Conservation (phyloP, 352 stramenopile species). For the Pythium folliculosum region DNA sequence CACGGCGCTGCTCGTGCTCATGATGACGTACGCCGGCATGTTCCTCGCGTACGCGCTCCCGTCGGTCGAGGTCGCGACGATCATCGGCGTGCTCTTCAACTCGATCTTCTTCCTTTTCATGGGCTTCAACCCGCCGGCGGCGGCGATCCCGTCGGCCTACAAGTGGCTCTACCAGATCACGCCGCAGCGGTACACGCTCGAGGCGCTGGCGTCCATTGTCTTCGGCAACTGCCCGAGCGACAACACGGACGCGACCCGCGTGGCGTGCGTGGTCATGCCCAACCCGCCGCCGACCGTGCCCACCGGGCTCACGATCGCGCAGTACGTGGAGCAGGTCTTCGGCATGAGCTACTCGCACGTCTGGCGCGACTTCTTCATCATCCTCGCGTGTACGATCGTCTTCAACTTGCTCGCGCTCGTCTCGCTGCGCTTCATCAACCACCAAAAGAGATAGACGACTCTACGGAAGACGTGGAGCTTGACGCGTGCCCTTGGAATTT, state of each 20-base stretch:
- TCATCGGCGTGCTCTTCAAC: constrained; percentile 28
- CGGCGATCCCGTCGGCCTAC: constrained; percentile 36
- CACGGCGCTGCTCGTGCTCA: constrained; percentile 18
- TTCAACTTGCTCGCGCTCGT: constrained; percentile 19
- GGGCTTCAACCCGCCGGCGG: constrained; percentile 31
- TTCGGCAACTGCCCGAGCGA: constrained; percentile 38
- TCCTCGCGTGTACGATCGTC: constrained; percentile 9
- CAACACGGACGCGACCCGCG: constrained; percentile 8
- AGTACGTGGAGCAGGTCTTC: constrained; percentile 38
- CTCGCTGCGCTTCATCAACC: constrained; percentile 31
- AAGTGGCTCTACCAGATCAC: constrained; percentile 48
- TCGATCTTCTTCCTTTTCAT: constrained; percentile 31
- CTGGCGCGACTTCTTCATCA: constrained; percentile 25
- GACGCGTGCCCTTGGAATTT: background rate
- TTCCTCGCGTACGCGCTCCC: constrained; percentile 25
- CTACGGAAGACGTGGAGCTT: background rate
- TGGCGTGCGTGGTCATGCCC: constrained; percentile 8
- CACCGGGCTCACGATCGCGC: constrained; percentile 32
- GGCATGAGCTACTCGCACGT: constrained; percentile 19
- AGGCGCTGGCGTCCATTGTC: constrained; percentile 29
- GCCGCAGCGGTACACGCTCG: constrained; percentile 38
- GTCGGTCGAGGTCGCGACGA: constrained; percentile 24
- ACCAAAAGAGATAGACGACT: constrained; percentile 20
- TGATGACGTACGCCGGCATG: constrained; percentile 29
- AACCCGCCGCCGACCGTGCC: constrained; percentile 17